phyloP scores from a whole-genome alignment of 306 rosid genomes.

The Cajanus cajan region DNA sequence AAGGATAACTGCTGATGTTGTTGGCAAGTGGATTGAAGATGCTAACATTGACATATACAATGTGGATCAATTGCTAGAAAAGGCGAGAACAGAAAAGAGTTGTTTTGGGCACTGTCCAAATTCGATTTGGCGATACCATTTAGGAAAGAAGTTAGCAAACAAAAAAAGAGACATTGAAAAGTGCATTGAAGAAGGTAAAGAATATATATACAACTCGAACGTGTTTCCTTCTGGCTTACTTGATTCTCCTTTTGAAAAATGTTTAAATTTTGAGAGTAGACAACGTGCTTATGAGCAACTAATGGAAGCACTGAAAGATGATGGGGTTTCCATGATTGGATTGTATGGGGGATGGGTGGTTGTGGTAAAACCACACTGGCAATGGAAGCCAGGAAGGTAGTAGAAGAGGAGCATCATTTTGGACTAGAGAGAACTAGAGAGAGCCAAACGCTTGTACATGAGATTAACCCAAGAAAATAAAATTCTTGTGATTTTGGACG shows the following conservation, averaged over 20 bases:
- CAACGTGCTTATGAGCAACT: neutral
- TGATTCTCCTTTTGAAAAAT: neutral
- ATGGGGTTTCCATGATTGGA: neutral
- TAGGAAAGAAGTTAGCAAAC: neutral
- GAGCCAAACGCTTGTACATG: neutral
- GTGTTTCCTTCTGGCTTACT: neutral
- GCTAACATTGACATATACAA: neutral
- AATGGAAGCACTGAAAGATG: slow-evolving; percentile 3
- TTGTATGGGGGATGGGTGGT: slow-evolving; percentile 14
- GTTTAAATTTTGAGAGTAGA: neutral
- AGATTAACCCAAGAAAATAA: neutral
- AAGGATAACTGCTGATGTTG: neutral
- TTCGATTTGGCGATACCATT: neutral
- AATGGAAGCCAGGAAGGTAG: neutral
- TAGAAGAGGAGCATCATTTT: neutral
- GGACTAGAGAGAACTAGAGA: no score
- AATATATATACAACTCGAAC: neutral
- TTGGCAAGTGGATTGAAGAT: neutral
- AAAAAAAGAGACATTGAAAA: neutral
- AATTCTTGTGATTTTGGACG: slow-evolving; percentile 30
- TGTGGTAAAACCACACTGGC: slow-evolving; percentile 27
- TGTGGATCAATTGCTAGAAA: neutral
- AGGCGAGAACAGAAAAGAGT: neutral
- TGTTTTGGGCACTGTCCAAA: neutral
- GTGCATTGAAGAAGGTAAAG: neutral